Evolutionary conservation across 2,329 filamentous ascomycete species (phyloP).

Genomic region (Fusarium burgessii): DNA sequence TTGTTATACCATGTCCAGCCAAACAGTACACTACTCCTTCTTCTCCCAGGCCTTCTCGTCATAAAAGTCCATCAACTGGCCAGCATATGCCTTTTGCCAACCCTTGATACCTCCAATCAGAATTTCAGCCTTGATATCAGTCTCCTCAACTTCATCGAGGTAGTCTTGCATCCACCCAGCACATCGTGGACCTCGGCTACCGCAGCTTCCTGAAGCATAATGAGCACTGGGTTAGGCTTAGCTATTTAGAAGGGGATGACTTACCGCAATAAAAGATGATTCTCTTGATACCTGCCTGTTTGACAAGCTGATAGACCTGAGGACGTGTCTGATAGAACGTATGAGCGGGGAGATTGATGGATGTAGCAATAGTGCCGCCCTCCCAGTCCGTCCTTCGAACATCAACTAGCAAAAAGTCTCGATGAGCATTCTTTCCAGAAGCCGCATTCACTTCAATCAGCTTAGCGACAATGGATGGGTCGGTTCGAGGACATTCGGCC

Average conservation of each 20-base stretch:
- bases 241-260: not conserved
- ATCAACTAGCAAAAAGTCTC: slow-evolving; percentile 63
- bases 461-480: slow-evolving; percentile 55
- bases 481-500: slow-evolving; percentile 54
- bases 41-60: slow-evolving; percentile 56
- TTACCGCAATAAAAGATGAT: slow-evolving; percentile 69
- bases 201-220: slow-evolving; percentile 59
- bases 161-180: slow-evolving; percentile 70
- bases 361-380: slow-evolving; percentile 70
- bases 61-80: slow-evolving; percentile 63
- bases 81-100: slow-evolving; percentile 64
- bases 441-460: slow-evolving; percentile 55
- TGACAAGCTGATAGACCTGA: slow-evolving; percentile 62
- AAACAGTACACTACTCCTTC: slow-evolving; percentile 42
- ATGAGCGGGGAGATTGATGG: slow-evolving; percentile 69
- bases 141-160: slow-evolving; percentile 59
- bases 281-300: slow-evolving; percentile 60
- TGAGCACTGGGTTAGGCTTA: not conserved
- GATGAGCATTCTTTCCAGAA: slow-evolving; percentile 42
- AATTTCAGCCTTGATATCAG: slow-evolving; percentile 59
- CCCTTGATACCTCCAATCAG: slow-evolving; percentile 66
- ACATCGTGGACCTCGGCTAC: slow-evolving; percentile 63
- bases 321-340: slow-evolving; percentile 64
- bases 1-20: slow-evolving; percentile 26
- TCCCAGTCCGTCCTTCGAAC: slow-evolving; percentile 66